Conservation (phyloP, 768 basidiomycete species). For the Macrolepiota fuliginosa region DNA sequence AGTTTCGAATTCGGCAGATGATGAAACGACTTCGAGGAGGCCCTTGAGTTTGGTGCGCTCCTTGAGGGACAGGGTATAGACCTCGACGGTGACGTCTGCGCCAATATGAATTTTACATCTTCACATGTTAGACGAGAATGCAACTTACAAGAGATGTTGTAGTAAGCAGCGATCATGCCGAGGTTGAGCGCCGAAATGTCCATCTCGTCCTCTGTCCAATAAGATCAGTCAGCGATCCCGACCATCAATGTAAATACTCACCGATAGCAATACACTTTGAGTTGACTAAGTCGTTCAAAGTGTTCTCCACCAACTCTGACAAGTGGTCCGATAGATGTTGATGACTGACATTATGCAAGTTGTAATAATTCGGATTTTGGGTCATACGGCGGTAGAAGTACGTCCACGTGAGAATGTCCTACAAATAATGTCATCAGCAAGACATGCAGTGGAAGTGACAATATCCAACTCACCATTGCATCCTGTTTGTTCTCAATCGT, state of each 20-base stretch:
- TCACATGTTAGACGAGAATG: background rate
- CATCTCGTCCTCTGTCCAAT: constrained; percentile 80
- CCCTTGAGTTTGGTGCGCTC: constrained; percentile 97
- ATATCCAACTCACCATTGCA: constrained; percentile 63
- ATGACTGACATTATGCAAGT: constrained; percentile 92
- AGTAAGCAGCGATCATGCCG: constrained; percentile 98
- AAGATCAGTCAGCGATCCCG: background rate
- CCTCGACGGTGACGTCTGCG: constrained; percentile 92
- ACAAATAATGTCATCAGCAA: constrained; percentile 4
- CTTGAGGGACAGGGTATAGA: constrained; percentile 92
- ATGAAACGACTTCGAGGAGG: constrained; percentile 93
- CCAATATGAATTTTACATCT: background rate
- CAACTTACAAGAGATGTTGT: constrained; percentile 83
- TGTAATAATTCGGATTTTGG: constrained; percentile 96
- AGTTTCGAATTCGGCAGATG: constrained; percentile 93
- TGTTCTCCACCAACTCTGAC: constrained; percentile 94
- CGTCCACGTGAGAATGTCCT: constrained; percentile 98
- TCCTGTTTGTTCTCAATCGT: constrained; percentile 99
- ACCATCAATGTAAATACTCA: constrained; percentile 25
- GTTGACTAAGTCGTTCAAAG: constrained; percentile 85
- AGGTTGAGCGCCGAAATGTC: constrained; percentile 89
- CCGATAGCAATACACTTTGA: constrained; percentile 95
- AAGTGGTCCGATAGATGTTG: constrained; percentile 94
- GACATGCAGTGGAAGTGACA: background rate
- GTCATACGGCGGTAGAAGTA: constrained; percentile 98